Evolutionary conservation across 2,329 filamentous ascomycete species (phyloP).

Genomic region (Botrytis aclada): DNA sequence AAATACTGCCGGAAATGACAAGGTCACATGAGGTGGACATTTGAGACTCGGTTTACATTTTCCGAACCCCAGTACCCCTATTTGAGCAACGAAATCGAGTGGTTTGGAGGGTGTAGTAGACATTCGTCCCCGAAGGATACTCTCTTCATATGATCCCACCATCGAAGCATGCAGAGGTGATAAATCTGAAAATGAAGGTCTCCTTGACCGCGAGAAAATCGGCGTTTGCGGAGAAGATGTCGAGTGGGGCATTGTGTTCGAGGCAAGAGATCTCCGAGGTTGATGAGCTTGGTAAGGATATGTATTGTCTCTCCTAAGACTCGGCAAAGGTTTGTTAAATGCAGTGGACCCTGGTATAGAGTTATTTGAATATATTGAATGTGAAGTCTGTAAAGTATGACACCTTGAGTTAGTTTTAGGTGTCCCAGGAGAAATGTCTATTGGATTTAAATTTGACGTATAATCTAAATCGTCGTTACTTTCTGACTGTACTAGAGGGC

Average conservation of each 20-base stretch:
- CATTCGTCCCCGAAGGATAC: constrained; percentile 91
- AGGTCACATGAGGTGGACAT: constrained; percentile 84
- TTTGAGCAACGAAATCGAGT: constrained; percentile 89
- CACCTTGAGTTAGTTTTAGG: constrained; percentile 50
- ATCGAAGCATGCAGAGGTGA: constrained; percentile 85
- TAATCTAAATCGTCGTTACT: constrained; percentile 77
- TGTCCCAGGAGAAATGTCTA: constrained; percentile 45
- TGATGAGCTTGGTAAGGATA: constrained; percentile 78
- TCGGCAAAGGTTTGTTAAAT: constrained; percentile 44
- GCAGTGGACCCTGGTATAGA: constrained; percentile 41
- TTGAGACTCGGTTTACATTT: constrained; percentile 81
- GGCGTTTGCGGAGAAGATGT: constrained; percentile 49
- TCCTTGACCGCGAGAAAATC: constrained; percentile 52
- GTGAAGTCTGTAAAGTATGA: constrained; percentile 69
- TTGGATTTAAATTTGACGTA: constrained; percentile 50
- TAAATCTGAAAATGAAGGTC: constrained; percentile 70
- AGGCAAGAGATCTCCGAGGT: constrained; percentile 70
- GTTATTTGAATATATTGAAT: constrained; percentile 46
- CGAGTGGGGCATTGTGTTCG: constrained; percentile 46
- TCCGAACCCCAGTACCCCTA: constrained; percentile 85
- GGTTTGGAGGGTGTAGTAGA: constrained; percentile 92
- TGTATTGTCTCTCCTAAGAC: constrained; percentile 56
- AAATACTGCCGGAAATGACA: constrained; percentile 92
- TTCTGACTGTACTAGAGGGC: constrained; percentile 83
- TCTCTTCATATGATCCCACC: constrained; percentile 98